These are phyloP conservation scores for Reutealis trisperma DNA, from an alignment of 345 rosid genomes.

Conservation along the genomic window DNA sequence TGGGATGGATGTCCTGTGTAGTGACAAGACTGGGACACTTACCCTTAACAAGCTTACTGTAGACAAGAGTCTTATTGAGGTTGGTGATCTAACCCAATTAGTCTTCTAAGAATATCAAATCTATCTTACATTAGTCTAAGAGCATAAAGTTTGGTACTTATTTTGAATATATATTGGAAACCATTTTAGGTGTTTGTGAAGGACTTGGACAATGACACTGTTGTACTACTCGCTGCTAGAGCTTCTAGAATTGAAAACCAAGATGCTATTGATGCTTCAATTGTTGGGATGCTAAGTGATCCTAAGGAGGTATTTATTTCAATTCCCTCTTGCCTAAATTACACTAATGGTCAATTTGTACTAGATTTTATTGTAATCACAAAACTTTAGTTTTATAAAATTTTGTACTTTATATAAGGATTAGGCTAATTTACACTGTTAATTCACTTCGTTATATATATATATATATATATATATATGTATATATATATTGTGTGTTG, in stretches of 20 bases:
- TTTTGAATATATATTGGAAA: background rate
- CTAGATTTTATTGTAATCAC: too few relatives aligned
- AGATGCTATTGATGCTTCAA: slow-evolving; percentile 95
- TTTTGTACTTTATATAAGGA: too few relatives aligned
- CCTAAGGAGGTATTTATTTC: slow-evolving; percentile 59
- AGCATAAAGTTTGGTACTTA: background rate
- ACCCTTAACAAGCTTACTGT: slow-evolving; percentile 96
- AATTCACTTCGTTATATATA: too few relatives aligned
- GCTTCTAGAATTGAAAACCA: slow-evolving; percentile 94
- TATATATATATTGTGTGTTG: too few relatives aligned
- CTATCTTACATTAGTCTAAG: background rate
- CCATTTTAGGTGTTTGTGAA: slow-evolving; percentile 51
- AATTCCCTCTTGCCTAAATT: background rate
- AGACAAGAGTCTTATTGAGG: slow-evolving; percentile 81
- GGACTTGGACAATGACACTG: slow-evolving; percentile 48
- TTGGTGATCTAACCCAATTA: slow-evolving; percentile 18
- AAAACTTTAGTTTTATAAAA: too few relatives aligned
- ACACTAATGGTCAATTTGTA: too few relatives aligned
- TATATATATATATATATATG: too few relatives aligned
- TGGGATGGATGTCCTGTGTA: slow-evolving; percentile 97
- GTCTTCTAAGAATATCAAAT: background rate
- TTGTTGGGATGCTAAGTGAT: slow-evolving; percentile 81
- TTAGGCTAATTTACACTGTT: too few relatives aligned
- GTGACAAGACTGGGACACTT: slow-evolving; percentile 94
- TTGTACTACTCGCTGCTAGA: slow-evolving; percentile 71